These are phyloP conservation scores for Macaranga tanarius DNA, from an alignment of 441 rosid species.

Conservation along the genomic window DNA sequence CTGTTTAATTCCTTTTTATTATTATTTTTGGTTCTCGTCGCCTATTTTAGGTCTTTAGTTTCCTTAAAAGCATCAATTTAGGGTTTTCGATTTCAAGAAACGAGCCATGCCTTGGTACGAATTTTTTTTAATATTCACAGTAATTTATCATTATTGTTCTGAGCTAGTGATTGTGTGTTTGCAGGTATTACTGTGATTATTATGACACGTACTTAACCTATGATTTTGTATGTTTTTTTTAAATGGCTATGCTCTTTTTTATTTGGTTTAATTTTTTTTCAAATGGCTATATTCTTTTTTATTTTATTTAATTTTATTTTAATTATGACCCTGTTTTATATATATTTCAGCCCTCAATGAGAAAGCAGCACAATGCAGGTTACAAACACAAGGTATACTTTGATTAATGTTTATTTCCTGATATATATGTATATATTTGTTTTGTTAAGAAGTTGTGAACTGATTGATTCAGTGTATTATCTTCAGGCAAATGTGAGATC, in stretches of 20 bases:
- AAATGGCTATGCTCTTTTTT: neutral
- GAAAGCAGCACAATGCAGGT: constrained; percentile 98
- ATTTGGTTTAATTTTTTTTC: neutral
- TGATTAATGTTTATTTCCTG: constrained; percentile 5
- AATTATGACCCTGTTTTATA: neutral
- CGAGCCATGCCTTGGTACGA: constrained; percentile 44
- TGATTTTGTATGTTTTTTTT: constrained; percentile 68
- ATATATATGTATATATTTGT: too few species aligned
- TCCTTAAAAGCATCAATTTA: neutral
- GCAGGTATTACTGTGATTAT: constrained; percentile 94
- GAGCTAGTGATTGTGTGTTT: constrained; percentile 11
- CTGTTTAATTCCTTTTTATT: too few species aligned
- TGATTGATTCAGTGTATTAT: neutral
- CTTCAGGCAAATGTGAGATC: constrained; percentile 82
- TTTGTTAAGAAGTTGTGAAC: neutral
- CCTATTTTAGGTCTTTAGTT: neutral
- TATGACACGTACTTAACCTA: constrained; percentile 96
- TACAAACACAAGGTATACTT: constrained; percentile 85
- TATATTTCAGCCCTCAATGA: constrained; percentile 81
- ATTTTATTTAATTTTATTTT: neutral
- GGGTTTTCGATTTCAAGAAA: constrained; percentile 12
- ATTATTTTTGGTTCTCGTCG: too few species aligned
- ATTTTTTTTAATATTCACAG: too few species aligned
- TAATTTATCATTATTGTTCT: neutral
- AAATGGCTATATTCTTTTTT: too few species aligned